These are phyloP conservation scores for Colletotrichum somersetense DNA, from an alignment of 2,329 filamentous ascomycete species.

Conservation along the genomic window DNA sequence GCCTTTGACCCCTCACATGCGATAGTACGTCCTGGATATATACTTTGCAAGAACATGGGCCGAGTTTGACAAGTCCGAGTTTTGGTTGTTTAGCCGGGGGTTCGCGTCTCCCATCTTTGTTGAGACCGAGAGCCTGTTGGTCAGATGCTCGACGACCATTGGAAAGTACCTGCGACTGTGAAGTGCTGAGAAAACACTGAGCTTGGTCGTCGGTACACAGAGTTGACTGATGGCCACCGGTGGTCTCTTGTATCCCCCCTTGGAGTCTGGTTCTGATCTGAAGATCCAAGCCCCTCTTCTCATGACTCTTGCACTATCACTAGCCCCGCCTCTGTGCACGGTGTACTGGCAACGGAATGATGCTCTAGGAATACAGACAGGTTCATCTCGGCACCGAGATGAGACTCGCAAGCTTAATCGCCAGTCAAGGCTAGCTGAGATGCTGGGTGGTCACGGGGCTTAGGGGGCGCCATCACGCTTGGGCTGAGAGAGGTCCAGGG, in stretches of 20 bases:
- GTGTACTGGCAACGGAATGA: neutral
- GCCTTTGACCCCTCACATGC: neutral
- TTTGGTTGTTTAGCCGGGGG: too few species aligned
- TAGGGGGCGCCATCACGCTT: neutral
- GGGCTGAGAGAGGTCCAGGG: neutral
- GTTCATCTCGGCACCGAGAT: neutral
- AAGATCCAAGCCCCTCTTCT: neutral
- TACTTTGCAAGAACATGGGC: neutral
- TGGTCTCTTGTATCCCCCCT: neutral
- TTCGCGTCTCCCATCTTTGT: neutral
- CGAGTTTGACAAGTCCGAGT: neutral
- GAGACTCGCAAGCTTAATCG: neutral
- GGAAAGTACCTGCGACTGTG: neutral
- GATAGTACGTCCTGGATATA: neutral
- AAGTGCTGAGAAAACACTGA: neutral
- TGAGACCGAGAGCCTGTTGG: too few species aligned
- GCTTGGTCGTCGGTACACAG: neutral
- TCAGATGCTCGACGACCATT: neutral
- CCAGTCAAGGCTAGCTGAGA: neutral
- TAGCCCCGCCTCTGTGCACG: neutral
- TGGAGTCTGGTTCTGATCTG: neutral
- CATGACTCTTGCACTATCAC: neutral
- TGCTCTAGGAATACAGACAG: neutral
- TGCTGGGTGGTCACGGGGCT: neutral
- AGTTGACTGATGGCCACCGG: neutral